These are phyloP conservation scores for Mortierella sp. DNA, from an alignment of 371 early-diverging fungal species.

Conservation along the genomic window DNA sequence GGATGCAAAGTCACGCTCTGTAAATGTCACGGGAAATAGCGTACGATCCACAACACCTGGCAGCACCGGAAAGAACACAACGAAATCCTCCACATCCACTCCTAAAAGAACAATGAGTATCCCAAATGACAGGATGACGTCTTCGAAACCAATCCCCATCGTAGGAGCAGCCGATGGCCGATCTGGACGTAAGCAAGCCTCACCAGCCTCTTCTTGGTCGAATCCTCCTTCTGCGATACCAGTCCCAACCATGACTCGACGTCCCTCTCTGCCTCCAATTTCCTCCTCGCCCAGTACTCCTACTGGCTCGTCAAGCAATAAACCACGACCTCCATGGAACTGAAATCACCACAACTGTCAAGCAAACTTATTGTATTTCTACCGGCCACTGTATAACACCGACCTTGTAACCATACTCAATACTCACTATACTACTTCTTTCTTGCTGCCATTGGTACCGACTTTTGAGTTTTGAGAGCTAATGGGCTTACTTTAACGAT, in stretches of 20 bases:
- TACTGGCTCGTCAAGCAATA: constrained; percentile 7
- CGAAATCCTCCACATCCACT: not conserved
- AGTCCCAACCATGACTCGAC: not conserved
- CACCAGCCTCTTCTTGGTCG: constrained; percentile 30
- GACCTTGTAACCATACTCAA: not conserved
- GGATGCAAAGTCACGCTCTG: constrained; percentile 9
- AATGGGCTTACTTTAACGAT: not conserved
- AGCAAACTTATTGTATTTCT: constrained; percentile 1
- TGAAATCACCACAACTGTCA: not conserved
- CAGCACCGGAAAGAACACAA: not conserved
- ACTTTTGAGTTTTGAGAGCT: not conserved
- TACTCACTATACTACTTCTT: not conserved
- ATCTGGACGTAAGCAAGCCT: constrained; percentile 16
- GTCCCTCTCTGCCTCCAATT: constrained; percentile 13
- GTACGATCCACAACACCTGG: not conserved
- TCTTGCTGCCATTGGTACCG: not conserved
- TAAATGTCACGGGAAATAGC: not conserved
- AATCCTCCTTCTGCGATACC: not conserved
- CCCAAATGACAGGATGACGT: constrained; percentile 2
- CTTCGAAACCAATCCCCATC: constrained; percentile 21
- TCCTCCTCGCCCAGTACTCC: constrained; percentile 9
- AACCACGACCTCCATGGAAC: constrained; percentile 10
- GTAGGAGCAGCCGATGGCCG: constrained; percentile 3
- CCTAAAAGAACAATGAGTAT: not conserved
- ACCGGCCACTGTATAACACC: constrained; percentile 8